Percentiles rank a stretch among this genome's conserved stretches.
These are phyloP conservation scores for Haematococcus lacustris DNA, from an alignment of 139 green algal genomes.

Conservation along the genomic window DNA sequence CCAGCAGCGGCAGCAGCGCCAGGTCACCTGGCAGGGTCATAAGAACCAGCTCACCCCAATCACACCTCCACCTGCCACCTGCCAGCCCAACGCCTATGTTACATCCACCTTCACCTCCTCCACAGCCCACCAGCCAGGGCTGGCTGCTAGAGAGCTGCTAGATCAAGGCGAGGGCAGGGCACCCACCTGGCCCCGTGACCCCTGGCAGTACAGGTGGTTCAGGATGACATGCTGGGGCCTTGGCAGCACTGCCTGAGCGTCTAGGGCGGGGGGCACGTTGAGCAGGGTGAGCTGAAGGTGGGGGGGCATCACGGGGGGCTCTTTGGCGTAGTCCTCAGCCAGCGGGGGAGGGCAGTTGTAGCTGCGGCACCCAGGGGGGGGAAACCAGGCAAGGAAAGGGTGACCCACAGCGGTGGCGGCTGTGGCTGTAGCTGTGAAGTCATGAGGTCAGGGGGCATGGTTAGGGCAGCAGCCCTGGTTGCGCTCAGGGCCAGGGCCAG, in stretches of 20 bases:
- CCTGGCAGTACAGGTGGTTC: conserved; percentile 92
- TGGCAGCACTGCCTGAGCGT: conserved; percentile 76
- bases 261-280: conserved; percentile 80
- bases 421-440: background rate
- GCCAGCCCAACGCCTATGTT: no score
- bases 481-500: no score
- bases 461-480: no score
- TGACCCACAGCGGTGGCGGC: background rate
- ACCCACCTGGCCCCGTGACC: conserved; percentile 45
- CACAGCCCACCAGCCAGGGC: no score
- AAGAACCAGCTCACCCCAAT: no score
- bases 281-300: conserved; percentile 96
- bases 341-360: conserved; percentile 68
- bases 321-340: conserved; percentile 91
- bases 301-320: conserved; percentile 84
- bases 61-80: no score
- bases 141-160: no score
- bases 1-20: no score
- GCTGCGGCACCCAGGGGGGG: conserved; percentile 29
- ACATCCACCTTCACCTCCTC: no score
- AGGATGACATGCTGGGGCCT: conserved; percentile 96
- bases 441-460: background rate
- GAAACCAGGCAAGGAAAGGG: background rate
- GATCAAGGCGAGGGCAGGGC: no score
- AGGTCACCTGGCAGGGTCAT: no score